A percentile compares a stretch with the other conserved stretches of the same genome.
These are phyloP conservation scores for Diaporthe longicolla DNA, from an alignment of 2,329 filamentous ascomycete species.

Conservation along the genomic window DNA sequence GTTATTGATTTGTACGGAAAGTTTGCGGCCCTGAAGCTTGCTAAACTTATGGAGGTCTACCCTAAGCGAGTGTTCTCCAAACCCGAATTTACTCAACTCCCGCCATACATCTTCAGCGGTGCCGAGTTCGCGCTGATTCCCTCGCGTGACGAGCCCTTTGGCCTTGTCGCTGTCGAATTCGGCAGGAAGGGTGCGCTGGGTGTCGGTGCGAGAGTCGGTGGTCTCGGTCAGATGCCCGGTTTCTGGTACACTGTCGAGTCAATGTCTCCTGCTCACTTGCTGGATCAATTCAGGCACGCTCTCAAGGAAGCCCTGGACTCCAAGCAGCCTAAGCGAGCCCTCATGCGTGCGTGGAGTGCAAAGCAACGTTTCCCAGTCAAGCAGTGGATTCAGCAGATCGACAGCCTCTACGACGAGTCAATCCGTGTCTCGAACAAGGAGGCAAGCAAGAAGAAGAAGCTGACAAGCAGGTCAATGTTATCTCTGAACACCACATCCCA, in stretches of 20 bases:
- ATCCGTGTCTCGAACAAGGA: conserved; percentile 63
- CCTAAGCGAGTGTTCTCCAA: conserved; percentile 76
- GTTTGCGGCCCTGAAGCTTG: conserved; percentile 75
- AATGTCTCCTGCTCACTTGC: conserved; percentile 71
- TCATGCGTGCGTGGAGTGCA: conserved; percentile 75
- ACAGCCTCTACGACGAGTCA: conserved; percentile 70
- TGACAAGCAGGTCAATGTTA: conserved; percentile 44
- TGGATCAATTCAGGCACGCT: conserved; percentile 75
- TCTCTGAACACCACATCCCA: conserved; percentile 44
- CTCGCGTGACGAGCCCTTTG: conserved; percentile 78
- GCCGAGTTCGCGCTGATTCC: conserved; percentile 79
- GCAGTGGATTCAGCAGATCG: conserved; percentile 75
- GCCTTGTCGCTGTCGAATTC: conserved; percentile 77
- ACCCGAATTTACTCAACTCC: conserved; percentile 76
- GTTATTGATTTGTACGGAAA: conserved; percentile 77
- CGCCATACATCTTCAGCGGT: conserved; percentile 76
- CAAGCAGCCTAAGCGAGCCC: conserved; percentile 66
- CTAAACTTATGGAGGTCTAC: conserved; percentile 74
- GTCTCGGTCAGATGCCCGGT: conserved; percentile 76
- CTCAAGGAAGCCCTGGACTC: conserved; percentile 72
- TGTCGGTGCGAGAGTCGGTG: conserved; percentile 75
- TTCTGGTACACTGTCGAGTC: conserved; percentile 80
- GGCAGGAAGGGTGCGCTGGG: conserved; percentile 76
- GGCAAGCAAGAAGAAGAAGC: conserved; percentile 47
- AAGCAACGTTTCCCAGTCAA: conserved; percentile 76